Evolutionary conservation across 2,329 filamentous ascomycete species (phyloP), one percentile per base, ranked within the genome.

Genomic region (Xylariaceae sp.): DNA sequence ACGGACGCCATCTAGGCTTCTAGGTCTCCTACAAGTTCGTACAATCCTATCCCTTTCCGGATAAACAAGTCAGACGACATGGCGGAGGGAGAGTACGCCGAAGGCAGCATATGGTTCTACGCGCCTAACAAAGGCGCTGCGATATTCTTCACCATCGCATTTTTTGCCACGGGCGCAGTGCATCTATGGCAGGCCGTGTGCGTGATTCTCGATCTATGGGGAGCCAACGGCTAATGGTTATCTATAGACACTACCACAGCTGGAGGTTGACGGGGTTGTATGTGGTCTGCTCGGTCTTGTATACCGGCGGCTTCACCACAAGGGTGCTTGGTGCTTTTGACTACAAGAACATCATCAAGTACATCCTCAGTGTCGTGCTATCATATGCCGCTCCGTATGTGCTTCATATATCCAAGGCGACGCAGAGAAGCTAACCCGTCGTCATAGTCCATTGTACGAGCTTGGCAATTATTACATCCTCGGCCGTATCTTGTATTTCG

Each of bases 401-500:
- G 10, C 3, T 39, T 15, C 16, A 1, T 8, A 4, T 32, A 18
- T n/a, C 16, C 21, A 13, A 47, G 8, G 26, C 26, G 26, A 19
- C 18, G 32, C 21, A 29, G 29, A 34, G 10, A 9, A 9, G 3
- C 49, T 56, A 37, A 60, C 63, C 9, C 30, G 41, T 34, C 19
- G 5, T 22, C 7, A 18, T 41, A 77, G 77, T 16, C 80, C 81
- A 1, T 68, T 83, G 8, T 77, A 82, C 47, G 79, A 81, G 51
- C 73, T 80, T 3, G 74, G 75, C 40, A 82, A 83, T 62, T 84
- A 84, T 64, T 76, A 82, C 58, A 72, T 83, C 43, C 75, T 84
- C 47, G 77, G 76, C 2, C 75, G 80, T 2, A 72, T 81, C 15
- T 70, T 84, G 6, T 79, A 78, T 65, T 84, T 83, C 65, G 73